Conservation (phyloP, 768 basidiomycete species). For the Roridomyces roridus region DNA sequence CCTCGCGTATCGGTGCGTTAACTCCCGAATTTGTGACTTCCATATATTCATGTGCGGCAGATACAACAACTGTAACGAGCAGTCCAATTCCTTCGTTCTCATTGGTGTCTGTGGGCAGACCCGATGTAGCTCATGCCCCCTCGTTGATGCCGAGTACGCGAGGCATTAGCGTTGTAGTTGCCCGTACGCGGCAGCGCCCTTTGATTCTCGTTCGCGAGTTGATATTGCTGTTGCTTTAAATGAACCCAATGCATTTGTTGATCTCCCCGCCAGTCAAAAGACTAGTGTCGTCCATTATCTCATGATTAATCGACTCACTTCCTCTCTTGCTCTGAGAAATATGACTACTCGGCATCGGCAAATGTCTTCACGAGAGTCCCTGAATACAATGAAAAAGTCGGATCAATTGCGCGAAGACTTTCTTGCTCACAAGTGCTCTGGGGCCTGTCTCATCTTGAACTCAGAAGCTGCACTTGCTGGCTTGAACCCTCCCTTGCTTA, state of each 20-base stretch:
- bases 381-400: neutral
- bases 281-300: neutral
- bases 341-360: neutral
- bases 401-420: neutral
- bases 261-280: neutral
- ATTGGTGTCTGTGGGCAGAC: neutral
- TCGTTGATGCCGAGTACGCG: neutral
- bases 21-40: too few species aligned
- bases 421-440: neutral
- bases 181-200: too few species aligned
- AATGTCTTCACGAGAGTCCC: neutral
- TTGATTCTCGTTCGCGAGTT: too few species aligned
- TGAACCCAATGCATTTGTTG: constrained; percentile 1
- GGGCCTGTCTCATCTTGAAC: neutral
- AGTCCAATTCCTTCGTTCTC: too few species aligned
- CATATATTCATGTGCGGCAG: too few species aligned
- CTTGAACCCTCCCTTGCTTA: too few species aligned
- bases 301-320: neutral
- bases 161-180: neutral
- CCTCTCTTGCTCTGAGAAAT: neutral
- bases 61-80: too few species aligned
- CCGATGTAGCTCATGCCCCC: constrained; percentile 2
- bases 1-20: too few species aligned
- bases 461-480: constrained; percentile 1
- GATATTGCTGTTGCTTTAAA: too few species aligned